Percentiles rank a stretch among this genome's conserved stretches.
Evolutionary conservation across 257 asterid genomes (phyloP).

Genomic region (Jaltomata sinuosa): DNA sequence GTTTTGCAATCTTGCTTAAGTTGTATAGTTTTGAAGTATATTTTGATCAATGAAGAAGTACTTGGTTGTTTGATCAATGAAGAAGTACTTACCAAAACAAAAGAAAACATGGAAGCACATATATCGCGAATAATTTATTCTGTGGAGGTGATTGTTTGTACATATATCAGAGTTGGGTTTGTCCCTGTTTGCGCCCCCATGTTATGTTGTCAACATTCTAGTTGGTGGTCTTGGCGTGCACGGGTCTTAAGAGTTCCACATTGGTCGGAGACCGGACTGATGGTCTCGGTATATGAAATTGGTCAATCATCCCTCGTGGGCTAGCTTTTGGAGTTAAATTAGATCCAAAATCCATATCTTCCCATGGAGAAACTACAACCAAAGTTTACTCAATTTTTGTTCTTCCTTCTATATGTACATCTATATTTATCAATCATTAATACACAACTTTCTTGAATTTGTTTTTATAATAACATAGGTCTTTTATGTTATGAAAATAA

Average conservation of each 20-base stretch:
- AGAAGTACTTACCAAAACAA: background rate
- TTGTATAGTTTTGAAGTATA: background rate
- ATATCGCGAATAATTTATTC: background rate
- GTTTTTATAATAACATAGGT: no score
- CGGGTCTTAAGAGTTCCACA: background rate
- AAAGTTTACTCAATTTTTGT: background rate
- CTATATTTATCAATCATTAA: background rate
- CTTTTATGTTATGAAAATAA: no score
- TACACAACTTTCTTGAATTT: no score
- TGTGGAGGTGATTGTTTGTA: background rate
- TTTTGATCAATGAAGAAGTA: background rate
- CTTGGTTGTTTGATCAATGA: background rate
- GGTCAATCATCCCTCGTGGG: no score
- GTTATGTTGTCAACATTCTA: background rate
- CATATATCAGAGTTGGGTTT: background rate
- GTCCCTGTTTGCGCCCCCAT: background rate
- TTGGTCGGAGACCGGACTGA: no score
- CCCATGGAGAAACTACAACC: background rate
- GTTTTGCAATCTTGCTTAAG: background rate
- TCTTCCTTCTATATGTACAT: background rate
- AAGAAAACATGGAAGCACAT: background rate
- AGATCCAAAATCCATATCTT: background rate
- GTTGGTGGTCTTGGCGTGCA: background rate
- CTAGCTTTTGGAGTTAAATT: background rate
- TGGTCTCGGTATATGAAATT: background rate